Conservation (phyloP, 2,329 filamentous ascomycete species). For the Leptographium lundbergii region DNA sequence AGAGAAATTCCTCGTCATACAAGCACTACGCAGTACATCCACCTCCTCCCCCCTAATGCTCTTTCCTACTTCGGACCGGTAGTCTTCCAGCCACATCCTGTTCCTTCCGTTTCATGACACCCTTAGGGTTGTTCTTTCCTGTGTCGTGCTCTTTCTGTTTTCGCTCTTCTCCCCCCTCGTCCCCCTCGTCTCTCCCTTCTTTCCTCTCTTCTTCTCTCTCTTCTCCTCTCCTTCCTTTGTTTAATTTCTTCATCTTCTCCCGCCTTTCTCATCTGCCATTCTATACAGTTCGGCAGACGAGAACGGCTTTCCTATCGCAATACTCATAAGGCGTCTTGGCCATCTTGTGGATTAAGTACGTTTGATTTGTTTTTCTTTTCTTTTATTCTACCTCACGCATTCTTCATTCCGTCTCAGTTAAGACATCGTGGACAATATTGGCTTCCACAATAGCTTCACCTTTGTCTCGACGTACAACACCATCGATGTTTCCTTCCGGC, state of each 20-base stretch:
- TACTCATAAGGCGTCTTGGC: background rate
- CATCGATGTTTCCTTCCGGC: background rate
- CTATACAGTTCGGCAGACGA: background rate
- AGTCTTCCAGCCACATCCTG: background rate
- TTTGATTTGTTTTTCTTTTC: background rate
- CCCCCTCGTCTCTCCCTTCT: background rate
- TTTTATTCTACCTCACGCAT: background rate
- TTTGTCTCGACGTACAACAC: background rate
- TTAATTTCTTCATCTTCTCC: background rate
- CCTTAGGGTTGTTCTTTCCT: background rate
- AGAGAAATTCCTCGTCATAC: background rate
- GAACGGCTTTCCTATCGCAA: background rate
- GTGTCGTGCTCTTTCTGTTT: background rate
- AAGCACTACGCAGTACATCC: background rate
- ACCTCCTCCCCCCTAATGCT: background rate
- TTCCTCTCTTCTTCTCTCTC: background rate
- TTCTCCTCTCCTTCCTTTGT: background rate
- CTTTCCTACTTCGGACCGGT: background rate
- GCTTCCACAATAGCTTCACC: background rate
- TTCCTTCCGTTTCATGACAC: background rate
- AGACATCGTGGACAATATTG: background rate
- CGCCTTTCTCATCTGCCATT: background rate
- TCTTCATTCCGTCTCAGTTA: background rate
- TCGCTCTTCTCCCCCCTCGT: too few relatives aligned
- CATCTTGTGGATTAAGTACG: background rate